Conservation (phyloP, 2,329 filamentous ascomycete species). For the Aspergillus terreus region DNA sequence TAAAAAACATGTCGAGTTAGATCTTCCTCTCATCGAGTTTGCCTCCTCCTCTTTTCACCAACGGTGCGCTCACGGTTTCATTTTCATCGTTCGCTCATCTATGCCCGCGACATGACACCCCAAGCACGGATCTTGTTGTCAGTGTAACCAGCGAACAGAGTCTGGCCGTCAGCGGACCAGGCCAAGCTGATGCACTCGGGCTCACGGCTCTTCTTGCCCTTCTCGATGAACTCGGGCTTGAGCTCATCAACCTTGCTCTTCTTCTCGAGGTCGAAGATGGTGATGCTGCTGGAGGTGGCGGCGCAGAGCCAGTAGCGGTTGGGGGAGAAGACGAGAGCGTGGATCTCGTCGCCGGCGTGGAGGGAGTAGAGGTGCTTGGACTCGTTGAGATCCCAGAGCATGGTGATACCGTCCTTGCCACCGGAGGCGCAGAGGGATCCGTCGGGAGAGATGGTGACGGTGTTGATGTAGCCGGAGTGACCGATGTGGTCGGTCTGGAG, state of each 20-base stretch:
- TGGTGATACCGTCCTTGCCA: conserved; percentile 99
- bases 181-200: conserved; percentile 97
- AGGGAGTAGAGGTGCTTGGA: conserved; percentile 99
- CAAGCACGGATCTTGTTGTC: conserved; percentile 98
- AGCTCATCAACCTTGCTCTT: conserved; percentile 99
- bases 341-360: conserved; percentile 99
- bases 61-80: conserved; percentile 4
- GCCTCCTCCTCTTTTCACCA: conserved; percentile 21
- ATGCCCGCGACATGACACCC: conserved; percentile 95
- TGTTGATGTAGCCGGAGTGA: conserved; percentile 99
- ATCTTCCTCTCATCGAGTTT: conserved; percentile 13
- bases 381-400: conserved; percentile 99
- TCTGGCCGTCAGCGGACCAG: conserved; percentile 98
- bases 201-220: conserved; percentile 98
- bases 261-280: conserved; percentile 99
- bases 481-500: conserved; percentile 99
- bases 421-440: conserved; percentile 98
- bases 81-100: conserved; percentile 34
- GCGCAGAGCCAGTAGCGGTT: conserved; percentile 99
- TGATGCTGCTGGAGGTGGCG: conserved; percentile 94
- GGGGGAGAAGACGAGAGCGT: conserved; percentile 99
- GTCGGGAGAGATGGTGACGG: conserved; percentile 99
- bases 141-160: conserved; percentile 98
- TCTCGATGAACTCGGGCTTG: conserved; percentile 94
- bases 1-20: conserved; percentile 21